Base-by-base conservation (phyloP, 352 stramenopile species). In the Phytophthora cajani region DNA sequence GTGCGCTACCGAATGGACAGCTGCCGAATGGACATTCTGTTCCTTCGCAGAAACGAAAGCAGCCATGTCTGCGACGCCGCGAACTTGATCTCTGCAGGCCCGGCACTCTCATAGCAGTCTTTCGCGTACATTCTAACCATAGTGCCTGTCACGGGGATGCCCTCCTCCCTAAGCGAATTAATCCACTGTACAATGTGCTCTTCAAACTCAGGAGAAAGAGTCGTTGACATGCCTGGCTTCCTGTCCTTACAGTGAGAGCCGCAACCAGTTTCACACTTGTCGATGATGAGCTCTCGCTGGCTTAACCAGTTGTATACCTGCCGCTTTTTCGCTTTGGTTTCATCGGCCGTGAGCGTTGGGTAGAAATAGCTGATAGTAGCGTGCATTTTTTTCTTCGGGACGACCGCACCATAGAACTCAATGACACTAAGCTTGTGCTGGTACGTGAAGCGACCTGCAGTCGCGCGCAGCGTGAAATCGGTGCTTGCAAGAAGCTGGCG, bases 81-180 rank as follows among this genome's bases (percentile, higher is more conserved):
- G 30, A 67, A 59, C 11, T 67, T 67, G 2, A n/a, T 17, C 7
- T 17, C 21, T 1, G 61, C 12, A 19, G 38, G 33, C 2, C 23
- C 49, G 12, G n/a, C 59, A 16, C 50, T 67, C 4, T 55, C 27
- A 14, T 67, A 55, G 25, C 61, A 60, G 7, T 67, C 36, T n/a
- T 54, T 67, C 6, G 60, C 52, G 10, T 49, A 36, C 6, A 61
- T 59, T 23, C 51, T 23, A 27, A 67, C 50, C 51, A 67, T 61
- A 1, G 27, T 55, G 0, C 27, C 51, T 14, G 51, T 67, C 2
- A 67, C 51, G 8, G 51, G 17, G 4, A 61, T 27, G 2, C 51
- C 61, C 25, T 63, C 53, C 11, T 62, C 62, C 21, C 53, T 52
- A 5, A 69, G 21, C 2, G 30, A 58, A 21, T 58, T 58, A 3